These are phyloP conservation scores for Cyberlindnera meyerae DNA, from an alignment of 805 yeast genomes.

Conservation along the genomic window DNA sequence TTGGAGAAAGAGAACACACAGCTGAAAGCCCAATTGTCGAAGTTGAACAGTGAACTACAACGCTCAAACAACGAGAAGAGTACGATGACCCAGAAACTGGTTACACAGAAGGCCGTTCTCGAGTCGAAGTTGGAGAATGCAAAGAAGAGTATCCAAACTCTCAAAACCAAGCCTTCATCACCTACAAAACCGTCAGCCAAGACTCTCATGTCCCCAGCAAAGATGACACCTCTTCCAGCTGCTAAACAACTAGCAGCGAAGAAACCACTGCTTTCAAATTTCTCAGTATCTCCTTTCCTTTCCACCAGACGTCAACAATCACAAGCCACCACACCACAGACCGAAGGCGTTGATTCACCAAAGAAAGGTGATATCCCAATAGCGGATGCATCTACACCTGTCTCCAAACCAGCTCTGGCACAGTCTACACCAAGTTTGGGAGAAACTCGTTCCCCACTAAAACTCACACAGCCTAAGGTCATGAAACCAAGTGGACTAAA, in stretches of 20 bases:
- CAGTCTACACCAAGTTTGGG: slow-evolving; percentile 25
- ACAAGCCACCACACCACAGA: too few relatives aligned
- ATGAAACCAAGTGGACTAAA: slow-evolving; percentile 22
- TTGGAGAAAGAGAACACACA: slow-evolving; percentile 28
- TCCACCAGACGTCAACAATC: slow-evolving; percentile 12
- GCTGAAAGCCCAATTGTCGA: slow-evolving; percentile 32
- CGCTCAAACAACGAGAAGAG: slow-evolving; percentile 28
- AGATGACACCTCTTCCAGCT: slow-evolving; percentile 8
- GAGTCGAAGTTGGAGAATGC: slow-evolving; percentile 33
- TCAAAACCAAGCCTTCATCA: slow-evolving; percentile 19
- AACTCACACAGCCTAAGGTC: slow-evolving; percentile 11
- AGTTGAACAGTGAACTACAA: slow-evolving; percentile 30
- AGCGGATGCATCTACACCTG: slow-evolving; percentile 14
- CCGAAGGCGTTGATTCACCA: too few relatives aligned
- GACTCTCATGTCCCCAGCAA: slow-evolving; percentile 14
- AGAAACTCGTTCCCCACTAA: slow-evolving; percentile 18
- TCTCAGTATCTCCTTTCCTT: slow-evolving; percentile 24
- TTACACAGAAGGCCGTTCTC: slow-evolving; percentile 29
- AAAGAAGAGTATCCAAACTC: slow-evolving; percentile 26
- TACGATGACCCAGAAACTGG: slow-evolving; percentile 28
- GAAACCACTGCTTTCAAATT: slow-evolving; percentile 13
- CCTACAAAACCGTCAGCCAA: slow-evolving; percentile 7
- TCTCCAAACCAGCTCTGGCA: slow-evolving; percentile 16
- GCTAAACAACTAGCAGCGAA: slow-evolving; percentile 5
- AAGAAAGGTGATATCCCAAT: not conserved